phyloP scores from a whole-genome alignment of 768 basidiomycete species.

The Calocybe indica region DNA sequence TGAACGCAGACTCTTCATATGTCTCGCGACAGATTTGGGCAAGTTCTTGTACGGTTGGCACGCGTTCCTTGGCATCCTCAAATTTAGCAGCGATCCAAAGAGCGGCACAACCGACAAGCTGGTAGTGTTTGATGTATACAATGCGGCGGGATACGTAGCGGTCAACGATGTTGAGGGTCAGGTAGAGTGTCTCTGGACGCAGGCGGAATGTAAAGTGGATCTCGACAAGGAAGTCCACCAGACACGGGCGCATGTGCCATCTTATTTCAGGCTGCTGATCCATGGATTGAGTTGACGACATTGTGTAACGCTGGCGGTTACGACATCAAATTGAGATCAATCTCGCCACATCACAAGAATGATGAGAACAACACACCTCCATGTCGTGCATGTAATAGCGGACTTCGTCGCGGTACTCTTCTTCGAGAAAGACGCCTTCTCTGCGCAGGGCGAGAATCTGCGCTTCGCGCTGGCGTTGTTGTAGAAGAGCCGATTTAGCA shows the following conservation, averaged over 20 bases:
- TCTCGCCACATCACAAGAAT: too few species aligned
- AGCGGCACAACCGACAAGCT: conserved; percentile 96
- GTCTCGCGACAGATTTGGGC: conserved; percentile 93
- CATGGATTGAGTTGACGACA: conserved; percentile 93
- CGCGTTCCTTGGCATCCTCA: conserved; percentile 97
- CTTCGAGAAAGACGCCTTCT: conserved; percentile 80
- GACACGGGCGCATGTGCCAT: conserved; percentile 99
- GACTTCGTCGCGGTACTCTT: conserved; percentile 94
- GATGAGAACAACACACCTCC: conserved; percentile 67
- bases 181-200: conserved; percentile 96
- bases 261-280: conserved; percentile 98
- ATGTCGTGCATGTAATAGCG: conserved; percentile 93
- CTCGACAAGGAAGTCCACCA: conserved; percentile 98
- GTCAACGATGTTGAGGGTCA: conserved; percentile 98
- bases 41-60: conserved; percentile 92
- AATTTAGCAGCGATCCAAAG: conserved; percentile 99
- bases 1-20: conserved; percentile 95
- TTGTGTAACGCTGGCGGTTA: conserved; percentile 56
- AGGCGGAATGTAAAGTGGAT: conserved; percentile 97
- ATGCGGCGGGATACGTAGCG: conserved; percentile 98
- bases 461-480: conserved; percentile 64
- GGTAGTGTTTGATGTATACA: conserved; percentile 99
- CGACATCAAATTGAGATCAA: background rate
- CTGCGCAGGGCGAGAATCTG: conserved; percentile 65
- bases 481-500: conserved; percentile 50